Percentiles rank a stretch among this genome's conserved stretches.
phyloP scores from a whole-genome alignment of 257 asterid genomes.

The Rauvolfia tetraphylla region DNA sequence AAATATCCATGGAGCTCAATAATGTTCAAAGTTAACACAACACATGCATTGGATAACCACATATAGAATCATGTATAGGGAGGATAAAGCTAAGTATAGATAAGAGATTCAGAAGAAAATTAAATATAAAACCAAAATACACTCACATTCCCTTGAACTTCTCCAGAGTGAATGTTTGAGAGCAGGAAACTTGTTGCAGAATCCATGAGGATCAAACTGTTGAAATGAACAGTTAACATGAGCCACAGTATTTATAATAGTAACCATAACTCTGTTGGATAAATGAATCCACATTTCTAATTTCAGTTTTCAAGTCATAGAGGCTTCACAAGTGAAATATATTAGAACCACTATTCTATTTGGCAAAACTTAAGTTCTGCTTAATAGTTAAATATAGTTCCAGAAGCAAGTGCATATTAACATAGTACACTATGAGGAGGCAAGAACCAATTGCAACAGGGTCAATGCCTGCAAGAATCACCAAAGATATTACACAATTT shows the following conservation, averaged over 20 bases:
- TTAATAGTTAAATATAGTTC: neutral
- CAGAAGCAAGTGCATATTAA: neutral
- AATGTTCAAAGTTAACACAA: neutral
- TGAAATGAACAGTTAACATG: slow-evolving; percentile 19
- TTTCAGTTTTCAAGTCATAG: neutral
- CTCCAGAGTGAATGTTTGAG: slow-evolving; percentile 38
- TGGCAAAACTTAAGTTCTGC: neutral
- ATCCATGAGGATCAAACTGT: slow-evolving; percentile 47
- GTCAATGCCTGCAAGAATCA: neutral
- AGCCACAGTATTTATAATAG: neutral
- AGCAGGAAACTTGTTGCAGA: slow-evolving; percentile 31
- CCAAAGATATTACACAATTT: neutral
- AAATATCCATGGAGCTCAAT: neutral
- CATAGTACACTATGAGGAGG: neutral
- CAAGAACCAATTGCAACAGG: neutral
- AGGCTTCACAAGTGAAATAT: neutral
- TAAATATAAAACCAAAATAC: neutral
- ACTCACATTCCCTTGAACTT: slow-evolving; percentile 53
- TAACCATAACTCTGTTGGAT: neutral
- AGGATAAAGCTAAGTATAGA: neutral
- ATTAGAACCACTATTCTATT: neutral
- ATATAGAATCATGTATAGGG: neutral
- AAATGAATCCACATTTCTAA: neutral
- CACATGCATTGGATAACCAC: neutral
- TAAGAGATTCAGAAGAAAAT: neutral